Conservation (phyloP, 768 basidiomycete genomes). For the Auriscalpium vulgare region DNA sequence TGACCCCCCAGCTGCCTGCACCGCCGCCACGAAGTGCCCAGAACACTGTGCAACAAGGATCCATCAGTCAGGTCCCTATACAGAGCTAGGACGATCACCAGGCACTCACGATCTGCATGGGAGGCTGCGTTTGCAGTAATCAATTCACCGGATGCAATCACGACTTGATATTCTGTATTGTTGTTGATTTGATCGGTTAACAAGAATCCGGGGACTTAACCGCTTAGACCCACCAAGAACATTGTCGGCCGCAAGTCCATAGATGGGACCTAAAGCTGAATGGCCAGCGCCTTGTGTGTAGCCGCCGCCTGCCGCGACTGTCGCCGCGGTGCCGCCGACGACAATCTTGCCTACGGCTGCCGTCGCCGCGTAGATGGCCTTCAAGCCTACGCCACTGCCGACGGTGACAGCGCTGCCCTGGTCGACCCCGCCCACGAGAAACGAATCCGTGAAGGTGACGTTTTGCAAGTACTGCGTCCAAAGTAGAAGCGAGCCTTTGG, state of each 20-base stretch:
- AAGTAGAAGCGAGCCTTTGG: constrained; percentile 31
- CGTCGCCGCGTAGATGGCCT: constrained; percentile 9
- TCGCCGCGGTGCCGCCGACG: constrained; percentile 19
- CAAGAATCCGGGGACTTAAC: background rate
- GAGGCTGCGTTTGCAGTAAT: constrained; percentile 6
- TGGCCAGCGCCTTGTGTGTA: constrained; percentile 21
- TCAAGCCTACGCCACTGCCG: constrained; percentile 18
- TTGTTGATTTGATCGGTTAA: background rate
- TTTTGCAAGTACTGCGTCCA: constrained; percentile 33
- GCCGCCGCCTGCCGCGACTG: constrained; percentile 17
- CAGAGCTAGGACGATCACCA: background rate
- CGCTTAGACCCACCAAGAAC: constrained; percentile 11
- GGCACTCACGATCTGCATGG: background rate
- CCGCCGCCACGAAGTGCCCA: constrained; percentile 9
- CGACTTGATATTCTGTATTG: constrained; percentile 4
- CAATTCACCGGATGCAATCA: background rate
- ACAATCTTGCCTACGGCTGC: constrained; percentile 15
- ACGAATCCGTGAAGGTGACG: constrained; percentile 22
- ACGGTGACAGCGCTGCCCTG: constrained; percentile 20
- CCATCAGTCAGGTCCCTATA: background rate
- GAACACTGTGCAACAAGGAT: background rate
- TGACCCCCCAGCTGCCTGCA: constrained; percentile 30
- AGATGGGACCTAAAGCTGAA: constrained; percentile 15
- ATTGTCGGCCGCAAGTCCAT: constrained; percentile 20
- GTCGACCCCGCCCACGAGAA: constrained; percentile 12